phyloP scores from a whole-genome alignment of 495 filamentous ascomycete genomes.

The Lasiosphaeris hirsuta region DNA sequence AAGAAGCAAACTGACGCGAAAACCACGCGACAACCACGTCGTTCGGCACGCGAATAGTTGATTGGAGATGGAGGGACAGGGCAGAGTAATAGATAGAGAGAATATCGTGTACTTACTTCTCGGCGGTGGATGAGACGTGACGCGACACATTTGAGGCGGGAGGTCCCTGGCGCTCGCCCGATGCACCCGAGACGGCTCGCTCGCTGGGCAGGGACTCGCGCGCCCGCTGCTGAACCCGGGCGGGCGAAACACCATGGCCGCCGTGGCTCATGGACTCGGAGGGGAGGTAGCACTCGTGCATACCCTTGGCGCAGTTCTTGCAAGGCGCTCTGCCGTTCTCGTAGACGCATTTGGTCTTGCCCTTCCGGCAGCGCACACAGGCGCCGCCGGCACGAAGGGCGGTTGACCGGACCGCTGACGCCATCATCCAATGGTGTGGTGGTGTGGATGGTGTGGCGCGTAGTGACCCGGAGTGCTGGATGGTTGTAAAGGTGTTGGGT shows the following conservation, averaged over 20 bases:
- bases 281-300: conserved; percentile 53
- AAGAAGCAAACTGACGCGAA: not conserved
- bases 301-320: conserved; percentile 53
- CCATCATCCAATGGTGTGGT: conserved; percentile 23
- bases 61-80: not conserved
- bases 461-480: not conserved
- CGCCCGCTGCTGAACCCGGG: conserved; percentile 31
- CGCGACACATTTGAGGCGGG: conserved; percentile 41
- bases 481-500: not conserved
- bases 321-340: conserved; percentile 50
- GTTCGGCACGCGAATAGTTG: too few relatives aligned
- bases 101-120: conserved; percentile 42
- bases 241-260: conserved; percentile 41
- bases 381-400: conserved; percentile 52
- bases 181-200: conserved; percentile 37
- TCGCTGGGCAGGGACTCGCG: conserved; percentile 46
- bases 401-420: conserved; percentile 47
- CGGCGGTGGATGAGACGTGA: conserved; percentile 38
- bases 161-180: conserved; percentile 43
- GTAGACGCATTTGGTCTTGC: conserved; percentile 54
- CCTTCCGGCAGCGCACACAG: conserved; percentile 53
- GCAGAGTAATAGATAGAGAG: conserved; percentile 8
- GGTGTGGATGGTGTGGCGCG: not conserved
- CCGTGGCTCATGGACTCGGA: conserved; percentile 50
- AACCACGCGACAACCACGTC: too few relatives aligned